Evolutionary conservation across 176 grass and related monocot genomes (phyloP), one percentile per base, ranked within the genome.

Genomic region (Raddia distichophylla): DNA sequence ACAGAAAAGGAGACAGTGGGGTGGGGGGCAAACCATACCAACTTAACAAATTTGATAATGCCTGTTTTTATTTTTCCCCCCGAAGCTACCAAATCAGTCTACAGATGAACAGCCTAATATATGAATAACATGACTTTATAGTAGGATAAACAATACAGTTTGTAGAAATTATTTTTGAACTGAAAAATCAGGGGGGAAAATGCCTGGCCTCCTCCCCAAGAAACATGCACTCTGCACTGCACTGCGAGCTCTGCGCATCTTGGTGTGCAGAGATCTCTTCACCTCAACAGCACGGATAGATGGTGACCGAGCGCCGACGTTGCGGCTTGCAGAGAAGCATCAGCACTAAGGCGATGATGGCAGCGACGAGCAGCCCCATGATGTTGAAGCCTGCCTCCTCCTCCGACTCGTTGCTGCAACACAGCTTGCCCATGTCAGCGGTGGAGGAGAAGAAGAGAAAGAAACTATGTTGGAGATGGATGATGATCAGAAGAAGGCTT

Each of bases 391-490:
- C 92, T 5, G 77, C 72, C 10, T 87, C 89, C 16, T 91, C 94
- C 20, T 87, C 87, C 5, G 78, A 8, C 55, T 90, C 75, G 6
- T 13, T 69, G 51, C 67, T 69, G 79, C 94, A 97, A 69, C 89
- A 94, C 32, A 94, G 0, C 85, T 97, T 97, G 14, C 89, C 94
- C 94, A 97, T 97, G 69, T 32, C 48, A n/a, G 46, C 65, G 6
- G 7, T 13, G 27, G 7, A 51, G 56, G 10, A 11, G 76, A 55
- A 13, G 52, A 20, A 15, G 52, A 20, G n/a, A 43, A 9, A 68
- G 56, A 7, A 4, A 7, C 62, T 44, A 27, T 6, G 34, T 47
- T 64, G 40, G 17, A 19, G 69, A 44, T 54, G 57, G 69, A 0
- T 46, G 68, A 53, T 61, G 51, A 13, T 75, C 22, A 42, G 62